Evolutionary conservation across 2,329 filamentous ascomycete genomes (phyloP).

Genomic region (Nigrospora sphaerica): DNA sequence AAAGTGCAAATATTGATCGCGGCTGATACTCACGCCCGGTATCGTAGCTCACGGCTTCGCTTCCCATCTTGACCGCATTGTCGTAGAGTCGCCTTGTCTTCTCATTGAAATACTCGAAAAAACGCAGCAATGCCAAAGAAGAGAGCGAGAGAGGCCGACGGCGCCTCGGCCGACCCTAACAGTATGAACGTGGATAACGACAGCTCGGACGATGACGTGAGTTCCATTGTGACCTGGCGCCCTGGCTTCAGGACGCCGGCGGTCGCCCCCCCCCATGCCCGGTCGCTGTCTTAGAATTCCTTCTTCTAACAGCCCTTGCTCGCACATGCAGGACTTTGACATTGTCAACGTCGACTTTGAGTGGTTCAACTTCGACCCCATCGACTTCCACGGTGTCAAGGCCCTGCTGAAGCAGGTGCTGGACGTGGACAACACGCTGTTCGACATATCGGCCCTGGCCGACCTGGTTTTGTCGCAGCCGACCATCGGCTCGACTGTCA

Average conservation of each 20-base stretch:
- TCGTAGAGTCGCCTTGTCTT: too few species aligned
- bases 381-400: constrained; percentile 95
- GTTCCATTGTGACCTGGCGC: constrained; percentile 2
- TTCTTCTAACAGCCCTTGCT: constrained; percentile 6
- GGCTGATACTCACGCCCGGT: too few species aligned
- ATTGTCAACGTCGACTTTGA: constrained; percentile 96
- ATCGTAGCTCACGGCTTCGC: too few species aligned
- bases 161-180: constrained; percentile 35
- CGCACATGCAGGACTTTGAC: constrained; percentile 63
- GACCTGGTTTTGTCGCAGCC: constrained; percentile 84
- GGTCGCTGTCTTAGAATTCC: not conserved
- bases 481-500: constrained; percentile 86
- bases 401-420: constrained; percentile 84
- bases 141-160: constrained; percentile 38
- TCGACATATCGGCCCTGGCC: constrained; percentile 80
- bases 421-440: constrained; percentile 76
- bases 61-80: too few species aligned
- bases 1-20: not conserved
- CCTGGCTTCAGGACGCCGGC: not conserved
- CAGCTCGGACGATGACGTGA: constrained; percentile 47
- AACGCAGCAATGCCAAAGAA: constrained; percentile 42
- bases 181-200: constrained; percentile 40
- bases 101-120: not conserved
- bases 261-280: not conserved
- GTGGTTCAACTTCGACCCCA: constrained; percentile 91